phyloP scores from a whole-genome alignment of 768 basidiomycete genomes.

The Termitomyces eurrhizus region DNA sequence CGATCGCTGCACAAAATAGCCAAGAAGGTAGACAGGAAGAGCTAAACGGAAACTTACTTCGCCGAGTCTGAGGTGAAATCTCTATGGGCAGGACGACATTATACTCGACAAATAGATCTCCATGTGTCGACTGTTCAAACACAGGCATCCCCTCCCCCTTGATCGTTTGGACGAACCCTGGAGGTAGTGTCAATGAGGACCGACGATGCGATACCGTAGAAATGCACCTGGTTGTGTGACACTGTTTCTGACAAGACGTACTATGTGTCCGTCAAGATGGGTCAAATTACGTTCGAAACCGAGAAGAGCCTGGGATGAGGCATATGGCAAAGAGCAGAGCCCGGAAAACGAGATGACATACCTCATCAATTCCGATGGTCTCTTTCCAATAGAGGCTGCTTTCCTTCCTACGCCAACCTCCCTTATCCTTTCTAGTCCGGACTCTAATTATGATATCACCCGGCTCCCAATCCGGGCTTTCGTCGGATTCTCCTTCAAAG shows the following conservation, averaged over 20 bases:
- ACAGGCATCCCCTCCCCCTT: slow-evolving; percentile 89
- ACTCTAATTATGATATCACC: slow-evolving; percentile 91
- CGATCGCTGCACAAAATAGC: neutral
- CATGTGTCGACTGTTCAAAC: slow-evolving; percentile 55
- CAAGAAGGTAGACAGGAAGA: neutral
- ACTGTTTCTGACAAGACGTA: slow-evolving; percentile 64
- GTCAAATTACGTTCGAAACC: slow-evolving; percentile 93
- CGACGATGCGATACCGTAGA: neutral
- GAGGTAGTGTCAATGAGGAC: neutral
- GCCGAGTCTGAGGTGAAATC: slow-evolving; percentile 60
- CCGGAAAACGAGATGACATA: slow-evolving; percentile 26
- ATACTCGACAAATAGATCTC: slow-evolving; percentile 92
- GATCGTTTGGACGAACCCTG: slow-evolving; percentile 83
- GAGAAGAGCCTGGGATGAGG: slow-evolving; percentile 69
- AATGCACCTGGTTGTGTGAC: slow-evolving; percentile 88
- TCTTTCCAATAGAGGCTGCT: slow-evolving; percentile 89
- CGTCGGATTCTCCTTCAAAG: slow-evolving; percentile 96
- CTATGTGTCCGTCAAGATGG: slow-evolving; percentile 83
- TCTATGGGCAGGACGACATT: slow-evolving; percentile 83
- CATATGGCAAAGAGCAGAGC: neutral
- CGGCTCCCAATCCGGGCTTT: slow-evolving; percentile 93
- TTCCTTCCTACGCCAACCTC: slow-evolving; percentile 88
- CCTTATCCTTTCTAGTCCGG: slow-evolving; percentile 69
- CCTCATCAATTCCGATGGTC: slow-evolving; percentile 89
- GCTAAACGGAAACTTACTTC: slow-evolving; percentile 53